phyloP scores from a whole-genome alignment of 352 stramenopile species.

The Phytophthora rubi region DNA sequence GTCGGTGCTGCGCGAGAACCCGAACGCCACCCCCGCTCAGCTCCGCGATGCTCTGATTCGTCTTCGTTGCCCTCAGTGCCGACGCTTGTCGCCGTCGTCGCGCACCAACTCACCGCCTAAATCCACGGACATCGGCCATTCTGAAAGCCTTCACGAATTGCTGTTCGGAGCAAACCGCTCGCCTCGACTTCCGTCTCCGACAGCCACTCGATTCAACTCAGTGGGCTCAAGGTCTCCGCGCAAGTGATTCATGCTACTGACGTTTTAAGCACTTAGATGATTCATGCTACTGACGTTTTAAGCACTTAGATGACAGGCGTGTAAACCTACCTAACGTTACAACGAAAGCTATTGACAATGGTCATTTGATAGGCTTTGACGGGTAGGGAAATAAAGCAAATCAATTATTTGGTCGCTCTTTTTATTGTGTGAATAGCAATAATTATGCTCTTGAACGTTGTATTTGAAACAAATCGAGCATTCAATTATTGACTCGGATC shows the following conservation, averaged over 20 bases:
- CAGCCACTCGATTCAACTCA: conserved; percentile 22
- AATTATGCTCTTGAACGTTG: too few relatives aligned
- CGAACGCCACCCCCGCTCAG: conserved; percentile 23
- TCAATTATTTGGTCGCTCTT: too few relatives aligned
- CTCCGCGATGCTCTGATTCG: conserved; percentile 21
- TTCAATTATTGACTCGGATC: too few relatives aligned
- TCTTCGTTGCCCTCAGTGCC: conserved; percentile 22
- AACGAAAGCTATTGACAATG: too few relatives aligned
- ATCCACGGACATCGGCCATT: neutral
- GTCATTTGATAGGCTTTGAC: too few relatives aligned
- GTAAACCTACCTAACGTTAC: too few relatives aligned
- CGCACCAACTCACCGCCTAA: conserved; percentile 6
- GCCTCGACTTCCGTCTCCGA: conserved; percentile 14
- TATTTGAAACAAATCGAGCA: too few relatives aligned
- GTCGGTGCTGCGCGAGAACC: conserved; percentile 24
- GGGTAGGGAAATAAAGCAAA: too few relatives aligned
- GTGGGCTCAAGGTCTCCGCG: conserved; percentile 6
- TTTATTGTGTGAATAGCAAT: too few relatives aligned
- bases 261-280: too few relatives aligned
- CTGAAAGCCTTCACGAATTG: conserved; percentile 24
- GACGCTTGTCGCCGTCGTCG: conserved; percentile 6
- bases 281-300: neutral
- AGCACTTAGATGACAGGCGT: too few relatives aligned
- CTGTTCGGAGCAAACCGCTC: conserved; percentile 17
- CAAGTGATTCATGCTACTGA: neutral